Conservation (phyloP, 148 eudicot species). For the Nyssa sinensis region DNA sequence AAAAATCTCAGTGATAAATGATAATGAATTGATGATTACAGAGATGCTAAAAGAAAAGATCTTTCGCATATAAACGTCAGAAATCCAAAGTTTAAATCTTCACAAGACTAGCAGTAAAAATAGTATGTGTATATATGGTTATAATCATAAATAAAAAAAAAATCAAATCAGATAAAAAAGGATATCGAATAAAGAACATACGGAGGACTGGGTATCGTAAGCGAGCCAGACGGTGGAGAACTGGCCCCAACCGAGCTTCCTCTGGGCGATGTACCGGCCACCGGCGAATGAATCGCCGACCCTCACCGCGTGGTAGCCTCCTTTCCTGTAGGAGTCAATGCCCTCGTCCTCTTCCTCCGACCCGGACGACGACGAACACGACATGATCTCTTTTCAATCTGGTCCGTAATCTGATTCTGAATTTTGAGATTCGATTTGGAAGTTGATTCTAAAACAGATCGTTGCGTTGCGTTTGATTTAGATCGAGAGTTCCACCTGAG, state of each 20-base stretch:
- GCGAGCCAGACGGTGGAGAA: conserved; percentile 97
- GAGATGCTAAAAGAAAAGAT: not conserved
- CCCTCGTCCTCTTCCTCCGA: conserved; percentile 90
- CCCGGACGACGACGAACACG: conserved; percentile 84
- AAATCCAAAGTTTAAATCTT: conserved; percentile 6
- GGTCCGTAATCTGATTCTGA: conserved; percentile 1
- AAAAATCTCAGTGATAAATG: not conserved
- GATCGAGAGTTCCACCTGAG: not conserved
- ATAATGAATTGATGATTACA: not conserved
- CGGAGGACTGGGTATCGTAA: conserved; percentile 63
- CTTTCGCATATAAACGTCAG: no score
- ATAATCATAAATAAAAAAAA: no score
- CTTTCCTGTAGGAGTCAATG: conserved; percentile 71
- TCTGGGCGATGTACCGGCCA: conserved; percentile 80
- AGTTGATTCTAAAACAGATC: not conserved
- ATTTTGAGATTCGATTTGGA: not conserved
- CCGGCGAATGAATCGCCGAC: conserved; percentile 71
- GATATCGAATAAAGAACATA: conserved; percentile 32
- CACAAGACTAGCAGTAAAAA: no score
- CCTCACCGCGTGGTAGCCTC: conserved; percentile 89
- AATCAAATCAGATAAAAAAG: not conserved
- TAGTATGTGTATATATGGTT: no score
- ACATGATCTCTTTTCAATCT: conserved; percentile 22
- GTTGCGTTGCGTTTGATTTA: not conserved
- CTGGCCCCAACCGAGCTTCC: conserved; percentile 92